Evolutionary conservation across 345 rosid genomes (phyloP).

Genomic region (Lepidium aucheri): DNA sequence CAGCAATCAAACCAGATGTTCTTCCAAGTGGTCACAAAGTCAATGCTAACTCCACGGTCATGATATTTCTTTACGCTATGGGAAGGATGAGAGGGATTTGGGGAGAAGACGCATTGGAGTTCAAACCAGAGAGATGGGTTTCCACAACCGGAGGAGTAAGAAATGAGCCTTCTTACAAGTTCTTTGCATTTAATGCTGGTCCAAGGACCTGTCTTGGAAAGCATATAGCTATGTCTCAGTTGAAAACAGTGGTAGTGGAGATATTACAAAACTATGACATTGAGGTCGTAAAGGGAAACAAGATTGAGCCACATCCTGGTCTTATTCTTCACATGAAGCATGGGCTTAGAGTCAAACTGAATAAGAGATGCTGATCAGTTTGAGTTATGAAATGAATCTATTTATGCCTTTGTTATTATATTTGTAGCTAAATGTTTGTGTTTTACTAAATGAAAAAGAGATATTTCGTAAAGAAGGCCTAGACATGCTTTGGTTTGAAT

Average conservation of each 20-base stretch:
- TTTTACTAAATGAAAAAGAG: not conserved
- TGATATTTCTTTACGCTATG: conserved; percentile 17
- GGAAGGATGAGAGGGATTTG: conserved; percentile 19
- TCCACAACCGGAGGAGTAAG: not conserved
- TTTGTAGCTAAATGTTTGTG: not conserved
- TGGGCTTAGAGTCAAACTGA: not conserved
- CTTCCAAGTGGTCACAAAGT: conserved; percentile 28
- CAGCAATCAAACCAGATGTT: conserved; percentile 6
- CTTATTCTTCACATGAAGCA: too few relatives aligned
- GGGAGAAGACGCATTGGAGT: conserved; percentile 22
- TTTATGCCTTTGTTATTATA: not conserved
- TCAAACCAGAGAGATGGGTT: conserved; percentile 18
- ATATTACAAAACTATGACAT: too few relatives aligned
- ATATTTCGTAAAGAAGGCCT: too few relatives aligned
- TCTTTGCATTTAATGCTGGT: not conserved
- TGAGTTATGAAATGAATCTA: not conserved
- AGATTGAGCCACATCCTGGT: too few relatives aligned
- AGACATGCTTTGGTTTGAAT: too few relatives aligned
- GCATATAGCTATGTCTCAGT: not conserved
- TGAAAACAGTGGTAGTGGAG: too few relatives aligned
- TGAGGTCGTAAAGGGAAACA: too few relatives aligned
- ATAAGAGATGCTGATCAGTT: not conserved
- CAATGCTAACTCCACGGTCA: not conserved
- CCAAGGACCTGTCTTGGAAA: conserved; percentile 5
- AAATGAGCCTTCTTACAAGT: conserved; percentile 11